Evolutionary conservation across 371 early-diverging fungal genomes (phyloP).

Genomic region (Umbelopsis sp.): DNA sequence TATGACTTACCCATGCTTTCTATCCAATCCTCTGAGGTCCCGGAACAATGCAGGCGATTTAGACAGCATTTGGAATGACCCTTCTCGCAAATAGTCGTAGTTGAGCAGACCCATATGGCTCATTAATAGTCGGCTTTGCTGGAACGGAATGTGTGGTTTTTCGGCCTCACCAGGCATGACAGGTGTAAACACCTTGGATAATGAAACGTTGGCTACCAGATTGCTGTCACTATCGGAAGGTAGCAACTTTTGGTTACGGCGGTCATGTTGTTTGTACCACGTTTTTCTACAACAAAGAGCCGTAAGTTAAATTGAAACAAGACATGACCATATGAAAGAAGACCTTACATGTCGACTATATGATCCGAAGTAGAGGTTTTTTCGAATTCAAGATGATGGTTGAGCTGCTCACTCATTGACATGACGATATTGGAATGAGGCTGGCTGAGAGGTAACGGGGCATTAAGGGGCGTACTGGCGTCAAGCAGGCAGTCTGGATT

Average conservation of each 20-base stretch:
- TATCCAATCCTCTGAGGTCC: constrained; percentile 78
- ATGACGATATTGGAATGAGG: constrained; percentile 43
- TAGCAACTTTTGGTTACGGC: neutral
- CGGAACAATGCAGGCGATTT: constrained; percentile 69
- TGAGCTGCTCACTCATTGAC: constrained; percentile 42
- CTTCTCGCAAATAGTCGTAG: constrained; percentile 76
- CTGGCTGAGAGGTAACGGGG: constrained; percentile 38
- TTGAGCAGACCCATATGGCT: constrained; percentile 77
- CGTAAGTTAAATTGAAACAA: neutral
- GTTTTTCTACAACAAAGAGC: neutral
- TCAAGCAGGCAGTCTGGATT: constrained; percentile 70
- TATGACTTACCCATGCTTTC: constrained; percentile 68
- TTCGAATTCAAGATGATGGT: constrained; percentile 63
- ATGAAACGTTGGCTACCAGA: constrained; percentile 49
- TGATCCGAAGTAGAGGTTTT: constrained; percentile 38
- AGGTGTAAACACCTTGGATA: constrained; percentile 61
- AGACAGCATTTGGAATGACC: constrained; percentile 67
- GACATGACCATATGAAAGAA: no score
- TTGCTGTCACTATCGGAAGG: constrained; percentile 11
- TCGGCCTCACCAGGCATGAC: constrained; percentile 59
- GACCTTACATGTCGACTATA: constrained; percentile 40
- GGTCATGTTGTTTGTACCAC: constrained; percentile 6
- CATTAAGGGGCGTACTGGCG: constrained; percentile 51
- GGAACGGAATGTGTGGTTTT: constrained; percentile 59
- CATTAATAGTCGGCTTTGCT: constrained; percentile 69